phyloP scores from a whole-genome alignment of 345 rosid species.

The Salix udensis region DNA sequence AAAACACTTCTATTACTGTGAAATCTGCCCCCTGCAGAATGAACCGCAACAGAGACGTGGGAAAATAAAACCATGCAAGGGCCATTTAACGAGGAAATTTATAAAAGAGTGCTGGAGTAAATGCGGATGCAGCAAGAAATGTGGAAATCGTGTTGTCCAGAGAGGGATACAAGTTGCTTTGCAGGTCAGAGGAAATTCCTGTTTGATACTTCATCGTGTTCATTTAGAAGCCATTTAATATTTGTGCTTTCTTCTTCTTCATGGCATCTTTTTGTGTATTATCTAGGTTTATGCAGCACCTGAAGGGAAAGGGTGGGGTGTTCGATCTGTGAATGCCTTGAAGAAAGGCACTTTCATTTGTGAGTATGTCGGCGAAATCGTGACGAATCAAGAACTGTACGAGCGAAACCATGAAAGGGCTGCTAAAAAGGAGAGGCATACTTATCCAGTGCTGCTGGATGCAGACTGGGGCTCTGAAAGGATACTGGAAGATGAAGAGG shows the following conservation, averaged over 20 bases:
- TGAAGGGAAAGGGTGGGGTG: conserved; percentile 23
- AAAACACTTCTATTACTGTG: conserved; percentile 25
- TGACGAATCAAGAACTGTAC: conserved; percentile 17
- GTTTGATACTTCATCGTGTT: neutral
- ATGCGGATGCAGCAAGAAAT: conserved; percentile 22
- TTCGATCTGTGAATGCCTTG: conserved; percentile 8
- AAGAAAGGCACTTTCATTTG: conserved; percentile 18
- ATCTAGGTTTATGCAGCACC: conserved; percentile 14
- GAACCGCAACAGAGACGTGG: neutral
- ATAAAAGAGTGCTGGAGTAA: conserved; percentile 28
- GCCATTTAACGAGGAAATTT: conserved; percentile 22
- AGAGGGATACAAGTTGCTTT: conserved; percentile 19
- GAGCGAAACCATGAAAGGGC: conserved; percentile 15
- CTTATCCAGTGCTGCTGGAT: conserved; percentile 24
- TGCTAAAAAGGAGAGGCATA: conserved; percentile 18
- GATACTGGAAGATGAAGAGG: conserved; percentile 29
- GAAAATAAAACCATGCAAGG: conserved; percentile 17
- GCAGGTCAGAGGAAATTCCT: conserved; percentile 11
- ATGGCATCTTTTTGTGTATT: neutral
- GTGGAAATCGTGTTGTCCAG: conserved; percentile 19
- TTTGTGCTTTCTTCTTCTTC: neutral
- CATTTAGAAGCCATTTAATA: neutral
- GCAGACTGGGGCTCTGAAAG: conserved; percentile 32
- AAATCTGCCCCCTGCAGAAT: conserved; percentile 13
- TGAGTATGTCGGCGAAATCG: conserved; percentile 19